Base-by-base conservation (phyloP, 805 yeast genomes). In the Metschnikowia anglica region DNA sequence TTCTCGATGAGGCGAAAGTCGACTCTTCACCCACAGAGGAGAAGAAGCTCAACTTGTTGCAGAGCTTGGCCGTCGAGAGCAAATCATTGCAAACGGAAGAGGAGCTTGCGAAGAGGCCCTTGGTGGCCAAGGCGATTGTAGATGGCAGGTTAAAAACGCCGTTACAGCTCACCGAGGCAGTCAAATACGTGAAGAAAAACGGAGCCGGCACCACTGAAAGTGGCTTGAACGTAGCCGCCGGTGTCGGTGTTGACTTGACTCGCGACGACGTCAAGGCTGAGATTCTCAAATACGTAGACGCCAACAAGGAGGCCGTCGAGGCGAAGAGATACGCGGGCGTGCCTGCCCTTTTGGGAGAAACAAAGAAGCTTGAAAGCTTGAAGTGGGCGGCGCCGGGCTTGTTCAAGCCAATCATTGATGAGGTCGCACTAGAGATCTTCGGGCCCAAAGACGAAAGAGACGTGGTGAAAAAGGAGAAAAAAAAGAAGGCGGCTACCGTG, bases 361-460 rank as follows among this genome's bases (percentile, higher is more conserved):
- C 87, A 48, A 88, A 87, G 74, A 77, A 73, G 51, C 58, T 88
- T 34, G 83, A 88, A 3, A 79, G 71, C 15, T 74, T 93, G 64
- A 88, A 87, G 67, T 93, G 97, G 96, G 98, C 98, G 7, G 77
- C 85, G 36, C 95, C 97, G 27, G 77, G 82, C 39, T 71, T 79
- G 42, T 87, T 93, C 70, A 93, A 93, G 67, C 95, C 96, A 11
- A 74, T 80, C 18, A 84, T 93, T 53, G 99, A 93, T 61, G 80
- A 75, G 32, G 79, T 85, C 56, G 69, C 89, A n/a, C 63, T 85
- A 47, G 79, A 68, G 31, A 65, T 83, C 11, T 68, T 90, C 44
- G 99, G 99, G 28, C 98, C 98, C 41, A 91, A 91, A 65, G 99
- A 93, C 61, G 98, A 90, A 61, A 81, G 98, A 51, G 99, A 93